These are phyloP conservation scores for Chlamydomonas sphaeroides DNA, from an alignment of 139 green algal species.

Conservation along the genomic window DNA sequence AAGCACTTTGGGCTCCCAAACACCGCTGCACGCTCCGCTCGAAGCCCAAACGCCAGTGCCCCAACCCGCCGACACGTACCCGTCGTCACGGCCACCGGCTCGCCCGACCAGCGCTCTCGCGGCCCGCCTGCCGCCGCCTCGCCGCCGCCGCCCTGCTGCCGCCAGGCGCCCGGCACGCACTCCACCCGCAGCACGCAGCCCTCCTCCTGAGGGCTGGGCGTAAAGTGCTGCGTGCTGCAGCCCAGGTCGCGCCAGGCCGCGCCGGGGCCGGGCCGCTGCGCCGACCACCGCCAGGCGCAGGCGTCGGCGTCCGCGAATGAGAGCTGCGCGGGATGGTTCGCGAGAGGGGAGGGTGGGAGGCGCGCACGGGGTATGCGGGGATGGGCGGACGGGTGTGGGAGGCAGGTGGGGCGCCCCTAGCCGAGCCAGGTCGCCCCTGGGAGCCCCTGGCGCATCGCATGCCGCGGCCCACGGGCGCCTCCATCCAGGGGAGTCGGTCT, in stretches of 20 bases:
- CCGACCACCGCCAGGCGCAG: constrained; percentile 47
- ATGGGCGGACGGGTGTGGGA: no score
- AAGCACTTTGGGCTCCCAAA: no score
- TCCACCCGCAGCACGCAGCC: constrained; percentile 69
- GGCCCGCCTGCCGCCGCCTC: no score
- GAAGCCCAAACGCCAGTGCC: no score
- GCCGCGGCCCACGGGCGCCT: no score
- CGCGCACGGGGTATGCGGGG: neutral
- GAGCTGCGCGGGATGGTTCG: constrained; percentile 27
- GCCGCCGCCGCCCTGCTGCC: neutral
- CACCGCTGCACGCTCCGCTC: no score
- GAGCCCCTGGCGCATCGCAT: no score
- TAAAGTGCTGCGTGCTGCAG: constrained; percentile 62
- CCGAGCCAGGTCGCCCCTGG: no score
- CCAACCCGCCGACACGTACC: no score
- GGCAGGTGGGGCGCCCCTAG: no score
- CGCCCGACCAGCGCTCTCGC: neutral
- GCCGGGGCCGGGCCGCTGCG: constrained; percentile 7
- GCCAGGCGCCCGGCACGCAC: constrained; percentile 62
- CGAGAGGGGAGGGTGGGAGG: neutral
- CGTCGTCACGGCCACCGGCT: neutral
- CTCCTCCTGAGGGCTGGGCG: constrained; percentile 62
- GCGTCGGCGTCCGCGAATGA: constrained; percentile 60
- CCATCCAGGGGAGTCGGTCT: no score
- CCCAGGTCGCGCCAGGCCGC: constrained; percentile 50